A percentile compares a stretch with the other conserved stretches of the same genome.
Evolutionary conservation across 1,284 basidiomycete genomes (phyloP).

Genomic region (Peniophora sp.): DNA sequence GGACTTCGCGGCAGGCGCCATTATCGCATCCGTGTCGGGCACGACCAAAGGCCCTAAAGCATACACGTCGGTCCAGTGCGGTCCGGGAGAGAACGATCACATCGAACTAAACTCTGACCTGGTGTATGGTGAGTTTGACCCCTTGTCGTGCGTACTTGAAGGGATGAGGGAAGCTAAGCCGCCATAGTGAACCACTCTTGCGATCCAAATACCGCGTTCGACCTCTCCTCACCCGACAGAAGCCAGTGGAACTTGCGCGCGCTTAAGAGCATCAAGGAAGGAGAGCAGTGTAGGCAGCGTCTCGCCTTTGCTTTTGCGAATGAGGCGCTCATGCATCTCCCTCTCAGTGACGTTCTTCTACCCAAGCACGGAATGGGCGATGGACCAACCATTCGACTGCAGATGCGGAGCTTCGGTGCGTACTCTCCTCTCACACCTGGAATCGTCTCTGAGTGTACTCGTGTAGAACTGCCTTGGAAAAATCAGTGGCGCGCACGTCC

Average conservation of each 20-base stretch:
- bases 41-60: conserved; percentile 22
- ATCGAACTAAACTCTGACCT: conserved; percentile 59
- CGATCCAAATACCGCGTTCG: conserved; percentile 50
- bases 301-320: conserved; percentile 1
- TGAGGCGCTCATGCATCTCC: conserved; percentile 12
- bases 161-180: too few species aligned
- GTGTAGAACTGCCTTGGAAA: conserved; percentile 27
- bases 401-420: conserved; percentile 35
- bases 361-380: conserved; percentile 66
- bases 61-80: conserved; percentile 37
- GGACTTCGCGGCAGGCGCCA: conserved; percentile 27
- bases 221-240: conserved; percentile 33
- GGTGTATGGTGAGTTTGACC: conserved; percentile 35
- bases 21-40: conserved; percentile 21
- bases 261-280: conserved; percentile 29
- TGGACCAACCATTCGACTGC: conserved; percentile 61
- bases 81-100: conserved; percentile 35
- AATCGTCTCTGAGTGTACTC: too few species aligned
- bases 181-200: conserved; percentile 56
- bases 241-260: conserved; percentile 31
- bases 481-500: conserved; percentile 30
- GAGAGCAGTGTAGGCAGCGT: conserved; percentile 34
- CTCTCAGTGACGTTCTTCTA: conserved; percentile 54
- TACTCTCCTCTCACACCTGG: too few species aligned
- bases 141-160: not conserved